Conservation (phyloP, 768 basidiomycete species). For the Lactarius psammicola region DNA sequence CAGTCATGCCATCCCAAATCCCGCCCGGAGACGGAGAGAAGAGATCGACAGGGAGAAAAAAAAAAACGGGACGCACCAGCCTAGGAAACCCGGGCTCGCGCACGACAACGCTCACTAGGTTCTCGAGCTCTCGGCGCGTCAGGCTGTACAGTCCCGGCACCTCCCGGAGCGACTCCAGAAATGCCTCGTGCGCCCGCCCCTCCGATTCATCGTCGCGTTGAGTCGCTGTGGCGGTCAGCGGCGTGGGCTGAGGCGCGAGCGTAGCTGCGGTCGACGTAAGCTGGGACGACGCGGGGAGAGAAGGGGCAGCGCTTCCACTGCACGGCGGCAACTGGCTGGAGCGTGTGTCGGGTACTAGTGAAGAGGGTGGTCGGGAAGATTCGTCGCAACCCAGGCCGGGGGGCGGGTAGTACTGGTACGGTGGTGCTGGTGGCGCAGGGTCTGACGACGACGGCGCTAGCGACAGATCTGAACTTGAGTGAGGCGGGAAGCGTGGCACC, state of each 20-base stretch:
- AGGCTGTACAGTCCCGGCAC: conserved; percentile 53
- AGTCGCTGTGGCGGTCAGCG: conserved; percentile 11
- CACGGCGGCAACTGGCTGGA: conserved; percentile 3
- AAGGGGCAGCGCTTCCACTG: not conserved
- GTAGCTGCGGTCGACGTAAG: conserved; percentile 9
- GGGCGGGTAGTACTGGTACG: not conserved
- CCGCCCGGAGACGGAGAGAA: not conserved
- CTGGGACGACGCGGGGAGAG: conserved; percentile 23
- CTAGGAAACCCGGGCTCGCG: conserved; percentile 74
- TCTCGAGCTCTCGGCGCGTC: conserved; percentile 51
- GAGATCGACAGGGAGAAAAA: not conserved
- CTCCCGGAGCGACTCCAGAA: conserved; percentile 44
- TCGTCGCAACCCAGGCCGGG: not conserved
- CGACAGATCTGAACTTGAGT: conserved; percentile 20
- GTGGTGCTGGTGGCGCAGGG: not conserved
- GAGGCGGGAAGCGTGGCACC: not conserved
- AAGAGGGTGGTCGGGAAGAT: conserved; percentile 6
- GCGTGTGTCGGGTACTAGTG: conserved; percentile 1
- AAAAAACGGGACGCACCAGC: conserved; percentile 49
- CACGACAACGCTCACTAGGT: conserved; percentile 57
- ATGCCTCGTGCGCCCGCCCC: conserved; percentile 30
- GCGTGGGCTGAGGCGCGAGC: conserved; percentile 10
- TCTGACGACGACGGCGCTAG: conserved; percentile 10
- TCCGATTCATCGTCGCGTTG: conserved; percentile 13
- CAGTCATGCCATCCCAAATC: not conserved